These are phyloP conservation scores for Psidium guajava DNA, from an alignment of 345 rosid genomes.

Conservation along the genomic window DNA sequence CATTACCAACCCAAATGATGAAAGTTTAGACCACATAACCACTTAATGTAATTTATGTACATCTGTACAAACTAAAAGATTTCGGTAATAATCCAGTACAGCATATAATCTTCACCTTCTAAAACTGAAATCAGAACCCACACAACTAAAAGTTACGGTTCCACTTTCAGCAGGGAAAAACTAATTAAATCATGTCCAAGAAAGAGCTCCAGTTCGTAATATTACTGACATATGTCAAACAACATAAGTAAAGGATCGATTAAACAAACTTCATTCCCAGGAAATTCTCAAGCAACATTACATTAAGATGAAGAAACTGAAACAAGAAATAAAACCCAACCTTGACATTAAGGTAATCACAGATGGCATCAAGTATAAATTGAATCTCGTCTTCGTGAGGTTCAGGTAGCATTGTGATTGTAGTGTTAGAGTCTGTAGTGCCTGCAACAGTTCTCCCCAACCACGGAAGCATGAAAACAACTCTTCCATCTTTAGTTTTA, in stretches of 20 bases:
- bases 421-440: constrained; percentile 85
- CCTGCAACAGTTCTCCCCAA: constrained; percentile 98
- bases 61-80: not conserved
- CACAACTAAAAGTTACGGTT: not conserved
- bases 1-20: not conserved
- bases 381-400: constrained; percentile 98
- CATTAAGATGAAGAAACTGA: not conserved
- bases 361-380: constrained; percentile 90
- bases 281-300: not conserved
- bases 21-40: not conserved
- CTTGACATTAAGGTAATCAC: constrained; percentile 83
- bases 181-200: not conserved
- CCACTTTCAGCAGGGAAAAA: not conserved
- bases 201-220: not conserved
- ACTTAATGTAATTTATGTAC: not conserved
- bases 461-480: constrained; percentile 97
- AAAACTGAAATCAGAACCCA: not conserved
- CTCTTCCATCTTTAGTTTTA: constrained; percentile 98
- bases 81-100: not conserved
- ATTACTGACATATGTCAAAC: not conserved
- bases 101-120: not conserved
- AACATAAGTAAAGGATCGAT: not conserved
- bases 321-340: constrained; percentile 11
- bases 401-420: constrained; percentile 79
- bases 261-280: not conserved